Evolutionary conservation across 2,329 filamentous ascomycete genomes (phyloP).

Genomic region (Penicillium sp.): DNA sequence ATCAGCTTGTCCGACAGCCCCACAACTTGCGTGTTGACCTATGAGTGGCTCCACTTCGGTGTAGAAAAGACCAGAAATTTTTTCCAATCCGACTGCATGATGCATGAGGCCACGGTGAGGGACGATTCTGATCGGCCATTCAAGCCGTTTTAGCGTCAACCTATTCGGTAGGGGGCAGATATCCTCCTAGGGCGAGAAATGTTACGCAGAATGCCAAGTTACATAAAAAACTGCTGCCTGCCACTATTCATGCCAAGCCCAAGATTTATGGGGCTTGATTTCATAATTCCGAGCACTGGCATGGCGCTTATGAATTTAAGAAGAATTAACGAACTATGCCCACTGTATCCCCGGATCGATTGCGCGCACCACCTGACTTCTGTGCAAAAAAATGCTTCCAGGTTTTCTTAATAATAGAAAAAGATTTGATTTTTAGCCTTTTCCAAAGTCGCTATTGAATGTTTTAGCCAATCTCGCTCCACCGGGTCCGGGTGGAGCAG

Average conservation of each 20-base stretch:
- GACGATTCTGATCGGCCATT: background rate
- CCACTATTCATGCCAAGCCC: background rate
- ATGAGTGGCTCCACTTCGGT: background rate
- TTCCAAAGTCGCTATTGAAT: background rate
- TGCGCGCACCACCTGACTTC: background rate
- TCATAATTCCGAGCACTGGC: background rate
- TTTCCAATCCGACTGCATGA: background rate
- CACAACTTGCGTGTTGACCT: background rate
- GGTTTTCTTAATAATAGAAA: background rate
- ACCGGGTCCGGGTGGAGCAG: background rate
- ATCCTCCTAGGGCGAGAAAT: background rate
- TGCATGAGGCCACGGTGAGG: background rate
- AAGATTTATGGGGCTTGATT: background rate
- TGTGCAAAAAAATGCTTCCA: background rate
- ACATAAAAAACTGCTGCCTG: constrained; percentile 20
- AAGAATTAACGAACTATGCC: background rate
- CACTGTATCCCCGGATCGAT: background rate
- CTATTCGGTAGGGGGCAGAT: background rate
- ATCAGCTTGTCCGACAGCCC: background rate
- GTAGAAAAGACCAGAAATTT: background rate
- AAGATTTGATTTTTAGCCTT: background rate
- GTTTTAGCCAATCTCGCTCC: background rate
- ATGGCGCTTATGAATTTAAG: background rate
- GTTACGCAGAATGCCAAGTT: constrained; percentile 1
- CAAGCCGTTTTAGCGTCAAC: background rate